phyloP scores from a whole-genome alignment of 1,139 yeast genomes.

The Saccharomyces hybrid region DNA sequence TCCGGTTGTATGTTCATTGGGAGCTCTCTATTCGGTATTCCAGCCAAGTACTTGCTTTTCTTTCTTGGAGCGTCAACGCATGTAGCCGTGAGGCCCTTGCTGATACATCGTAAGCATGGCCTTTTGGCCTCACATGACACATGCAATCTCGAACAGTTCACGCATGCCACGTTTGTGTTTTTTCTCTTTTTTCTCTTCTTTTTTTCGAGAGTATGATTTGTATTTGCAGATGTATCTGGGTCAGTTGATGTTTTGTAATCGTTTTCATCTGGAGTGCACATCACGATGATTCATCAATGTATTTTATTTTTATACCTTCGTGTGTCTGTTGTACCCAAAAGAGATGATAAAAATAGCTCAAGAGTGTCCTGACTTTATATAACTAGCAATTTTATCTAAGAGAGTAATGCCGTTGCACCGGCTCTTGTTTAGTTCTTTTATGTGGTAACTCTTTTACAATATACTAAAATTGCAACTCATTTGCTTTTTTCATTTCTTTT shows the following conservation, averaged over 20 bases:
- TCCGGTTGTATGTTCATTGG: slow-evolving; percentile 9
- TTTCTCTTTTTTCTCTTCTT: slow-evolving; percentile 28
- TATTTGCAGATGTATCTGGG: not conserved
- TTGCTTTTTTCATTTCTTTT: not conserved
- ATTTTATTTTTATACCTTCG: not conserved
- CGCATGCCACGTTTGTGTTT: slow-evolving; percentile 76
- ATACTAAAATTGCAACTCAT: not conserved
- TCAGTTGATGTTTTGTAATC: not conserved
- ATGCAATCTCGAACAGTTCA: slow-evolving; percentile 79
- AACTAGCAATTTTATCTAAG: not conserved
- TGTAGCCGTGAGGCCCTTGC: slow-evolving; percentile 57
- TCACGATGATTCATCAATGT: not conserved
- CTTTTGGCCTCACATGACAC: slow-evolving; percentile 75
- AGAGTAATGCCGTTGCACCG: not conserved
- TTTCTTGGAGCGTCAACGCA: slow-evolving; percentile 91
- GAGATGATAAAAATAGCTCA: not conserved
- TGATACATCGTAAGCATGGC: slow-evolving; percentile 77
- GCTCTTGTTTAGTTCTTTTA: not conserved
- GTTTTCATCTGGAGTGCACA: slow-evolving; percentile 3
- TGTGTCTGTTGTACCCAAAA: not conserved
- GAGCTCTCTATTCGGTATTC: slow-evolving; percentile 36
- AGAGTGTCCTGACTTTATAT: not conserved
- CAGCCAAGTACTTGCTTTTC: slow-evolving; percentile 68
- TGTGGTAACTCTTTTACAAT: not conserved
- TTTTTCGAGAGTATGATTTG: not conserved